Conservation (phyloP, 768 basidiomycete species). For the Strobilomyces confusus region DNA sequence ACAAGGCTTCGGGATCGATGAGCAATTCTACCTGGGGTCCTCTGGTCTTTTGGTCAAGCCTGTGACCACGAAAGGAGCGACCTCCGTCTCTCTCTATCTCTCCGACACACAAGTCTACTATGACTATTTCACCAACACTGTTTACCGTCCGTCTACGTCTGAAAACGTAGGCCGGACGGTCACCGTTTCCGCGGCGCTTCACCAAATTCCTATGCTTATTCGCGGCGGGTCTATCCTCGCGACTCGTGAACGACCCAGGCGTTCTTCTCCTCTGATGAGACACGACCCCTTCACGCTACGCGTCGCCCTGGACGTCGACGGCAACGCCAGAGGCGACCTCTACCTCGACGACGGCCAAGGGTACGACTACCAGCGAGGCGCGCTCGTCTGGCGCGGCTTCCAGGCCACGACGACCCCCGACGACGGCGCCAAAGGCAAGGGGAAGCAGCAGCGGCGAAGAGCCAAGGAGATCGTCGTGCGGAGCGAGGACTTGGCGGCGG, state of each 20-base stretch:
- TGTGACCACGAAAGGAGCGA: conserved; percentile 69
- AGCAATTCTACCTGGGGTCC: conserved; percentile 88
- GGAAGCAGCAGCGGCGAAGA: not conserved
- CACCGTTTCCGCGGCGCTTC: conserved; percentile 74
- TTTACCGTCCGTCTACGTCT: conserved; percentile 57
- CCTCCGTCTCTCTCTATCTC: conserved; percentile 73
- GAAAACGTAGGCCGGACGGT: conserved; percentile 53
- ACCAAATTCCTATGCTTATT: conserved; percentile 79
- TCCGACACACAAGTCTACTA: conserved; percentile 93
- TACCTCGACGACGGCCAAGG: conserved; percentile 95
- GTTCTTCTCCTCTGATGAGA: conserved; percentile 85
- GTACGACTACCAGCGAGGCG: conserved; percentile 69
- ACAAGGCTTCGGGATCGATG: conserved; percentile 83
- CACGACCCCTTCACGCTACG: conserved; percentile 90
- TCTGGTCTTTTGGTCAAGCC: conserved; percentile 92
- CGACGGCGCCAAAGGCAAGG: not conserved
- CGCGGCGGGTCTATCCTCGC: conserved; percentile 90
- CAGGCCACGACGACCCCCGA: conserved; percentile 43
- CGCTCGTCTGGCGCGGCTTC: conserved; percentile 83
- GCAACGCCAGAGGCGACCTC: conserved; percentile 71
- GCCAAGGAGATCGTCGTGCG: conserved; percentile 39
- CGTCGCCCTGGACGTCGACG: conserved; percentile 64
- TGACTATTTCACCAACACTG: conserved; percentile 75
- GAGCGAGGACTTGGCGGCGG: conserved; percentile 58
- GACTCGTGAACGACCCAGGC: conserved; percentile 81